Conservation (phyloP, 495 filamentous ascomycete genomes). For the Trichocladium antarcticum region DNA sequence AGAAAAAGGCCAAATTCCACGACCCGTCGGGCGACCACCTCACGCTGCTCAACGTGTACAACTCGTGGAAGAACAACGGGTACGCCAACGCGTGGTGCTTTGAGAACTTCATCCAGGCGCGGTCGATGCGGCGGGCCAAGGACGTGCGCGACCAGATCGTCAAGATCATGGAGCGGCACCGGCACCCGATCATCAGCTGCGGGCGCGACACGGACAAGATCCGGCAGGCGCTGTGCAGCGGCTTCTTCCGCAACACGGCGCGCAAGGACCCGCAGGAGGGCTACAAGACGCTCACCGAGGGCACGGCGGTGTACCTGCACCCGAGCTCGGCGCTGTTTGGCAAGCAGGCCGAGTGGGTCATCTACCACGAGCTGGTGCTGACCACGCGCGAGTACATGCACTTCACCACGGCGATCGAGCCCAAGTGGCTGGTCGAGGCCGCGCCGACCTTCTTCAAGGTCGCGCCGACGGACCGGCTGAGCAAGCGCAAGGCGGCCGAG, state of each 20-base stretch:
- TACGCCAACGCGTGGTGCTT: slow-evolving; percentile 87
- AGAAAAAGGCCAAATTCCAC: slow-evolving; percentile 96
- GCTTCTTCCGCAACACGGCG: slow-evolving; percentile 92
- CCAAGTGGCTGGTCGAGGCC: slow-evolving; percentile 82
- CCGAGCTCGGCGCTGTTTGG: slow-evolving; percentile 84
- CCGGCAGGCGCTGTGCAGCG: slow-evolving; percentile 81
- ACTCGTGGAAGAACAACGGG: slow-evolving; percentile 75
- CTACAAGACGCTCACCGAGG: slow-evolving; percentile 92
- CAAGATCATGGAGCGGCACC: slow-evolving; percentile 84
- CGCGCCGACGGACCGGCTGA: slow-evolving; percentile 75
- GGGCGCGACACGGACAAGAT: slow-evolving; percentile 79
- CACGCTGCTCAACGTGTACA: slow-evolving; percentile 93
- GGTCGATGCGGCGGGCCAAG: slow-evolving; percentile 74
- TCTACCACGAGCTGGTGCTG: slow-evolving; percentile 79
- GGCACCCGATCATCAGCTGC: slow-evolving; percentile 67
- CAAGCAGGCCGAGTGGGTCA: slow-evolving; percentile 89
- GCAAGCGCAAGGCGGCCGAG: slow-evolving; percentile 88
- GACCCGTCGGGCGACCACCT: slow-evolving; percentile 91
- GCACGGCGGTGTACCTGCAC: slow-evolving; percentile 90
- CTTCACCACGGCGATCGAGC: slow-evolving; percentile 79
- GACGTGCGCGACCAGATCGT: slow-evolving; percentile 88
- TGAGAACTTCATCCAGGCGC: slow-evolving; percentile 94
- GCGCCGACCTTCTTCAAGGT: slow-evolving; percentile 98
- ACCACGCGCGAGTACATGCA: slow-evolving; percentile 99
- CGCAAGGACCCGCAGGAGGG: slow-evolving; percentile 93